These are phyloP conservation scores for Brassica hybrid DNA, from an alignment of 441 rosid species.

Conservation along the genomic window DNA sequence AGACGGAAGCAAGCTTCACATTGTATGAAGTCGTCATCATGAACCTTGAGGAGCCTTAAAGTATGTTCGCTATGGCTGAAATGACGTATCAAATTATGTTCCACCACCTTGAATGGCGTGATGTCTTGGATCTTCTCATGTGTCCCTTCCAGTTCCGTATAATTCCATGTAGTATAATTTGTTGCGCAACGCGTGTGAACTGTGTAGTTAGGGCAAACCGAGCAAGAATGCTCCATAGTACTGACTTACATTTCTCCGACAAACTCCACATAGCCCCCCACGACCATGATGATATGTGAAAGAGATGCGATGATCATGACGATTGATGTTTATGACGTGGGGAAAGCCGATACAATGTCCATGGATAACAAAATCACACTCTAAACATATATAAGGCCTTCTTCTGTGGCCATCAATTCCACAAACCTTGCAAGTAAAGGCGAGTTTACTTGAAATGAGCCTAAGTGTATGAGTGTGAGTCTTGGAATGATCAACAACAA, in stretches of 20 bases:
- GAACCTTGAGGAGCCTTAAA: too few species aligned
- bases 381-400: constrained; percentile 46
- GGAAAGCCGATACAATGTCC: not conserved
- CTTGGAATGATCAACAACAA: not conserved
- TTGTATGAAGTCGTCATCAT: too few species aligned
- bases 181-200: not conserved
- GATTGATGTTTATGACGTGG: not conserved
- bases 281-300: not conserved
- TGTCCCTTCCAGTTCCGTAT: not conserved
- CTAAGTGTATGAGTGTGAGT: constrained; percentile 28
- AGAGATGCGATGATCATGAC: constrained; percentile 32
- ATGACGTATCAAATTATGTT: not conserved
- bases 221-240: not conserved
- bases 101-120: not conserved
- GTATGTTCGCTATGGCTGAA: not conserved
- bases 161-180: not conserved
- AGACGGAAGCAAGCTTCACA: not conserved
- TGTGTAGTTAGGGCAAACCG: not conserved
- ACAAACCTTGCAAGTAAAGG: constrained; percentile 38
- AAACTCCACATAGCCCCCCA: not conserved
- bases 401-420: constrained; percentile 28
- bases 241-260: not conserved
- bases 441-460: not conserved
- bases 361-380: constrained; percentile 6
- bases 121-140: not conserved